Conservation (phyloP, 495 filamentous ascomycete species). For the Saxophila tyrrhenica region DNA sequence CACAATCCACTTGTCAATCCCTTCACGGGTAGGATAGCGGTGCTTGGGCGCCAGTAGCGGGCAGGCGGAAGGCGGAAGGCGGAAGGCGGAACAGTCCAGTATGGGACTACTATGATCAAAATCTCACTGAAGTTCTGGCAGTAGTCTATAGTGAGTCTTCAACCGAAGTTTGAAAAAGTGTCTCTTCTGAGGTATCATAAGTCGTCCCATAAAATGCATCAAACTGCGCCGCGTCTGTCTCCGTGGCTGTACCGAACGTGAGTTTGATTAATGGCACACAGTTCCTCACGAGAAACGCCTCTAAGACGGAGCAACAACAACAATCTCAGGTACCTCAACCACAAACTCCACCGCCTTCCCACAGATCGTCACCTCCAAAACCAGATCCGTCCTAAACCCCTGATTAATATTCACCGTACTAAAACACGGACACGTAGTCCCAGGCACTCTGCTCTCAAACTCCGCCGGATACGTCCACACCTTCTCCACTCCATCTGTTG, state of each 20-base stretch:
- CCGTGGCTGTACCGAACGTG: neutral
- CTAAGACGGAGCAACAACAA: neutral
- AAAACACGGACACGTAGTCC: neutral
- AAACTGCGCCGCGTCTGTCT: neutral
- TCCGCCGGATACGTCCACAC: neutral
- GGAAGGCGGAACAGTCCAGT: neutral
- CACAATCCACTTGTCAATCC: slow-evolving; percentile 26
- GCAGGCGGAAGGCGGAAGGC: neutral
- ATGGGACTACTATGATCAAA: no score
- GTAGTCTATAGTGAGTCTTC: no score
- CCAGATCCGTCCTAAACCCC: neutral
- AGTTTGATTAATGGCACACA: neutral
- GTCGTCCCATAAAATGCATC: no score
- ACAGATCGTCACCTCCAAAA: neutral
- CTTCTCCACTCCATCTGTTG: neutral
- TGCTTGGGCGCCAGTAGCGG: neutral
- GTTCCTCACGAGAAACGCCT: neutral
- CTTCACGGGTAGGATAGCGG: slow-evolving; percentile 7
- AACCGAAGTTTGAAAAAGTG: no score
- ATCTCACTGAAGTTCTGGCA: no score
- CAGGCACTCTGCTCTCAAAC: neutral
- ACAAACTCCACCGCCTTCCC: neutral
- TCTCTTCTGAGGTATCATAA: no score
- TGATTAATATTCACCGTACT: neutral
- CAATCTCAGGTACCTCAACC: neutral